phyloP scores from a whole-genome alignment of 148 eudicot genomes.

The Camellia lanceoleosa region DNA sequence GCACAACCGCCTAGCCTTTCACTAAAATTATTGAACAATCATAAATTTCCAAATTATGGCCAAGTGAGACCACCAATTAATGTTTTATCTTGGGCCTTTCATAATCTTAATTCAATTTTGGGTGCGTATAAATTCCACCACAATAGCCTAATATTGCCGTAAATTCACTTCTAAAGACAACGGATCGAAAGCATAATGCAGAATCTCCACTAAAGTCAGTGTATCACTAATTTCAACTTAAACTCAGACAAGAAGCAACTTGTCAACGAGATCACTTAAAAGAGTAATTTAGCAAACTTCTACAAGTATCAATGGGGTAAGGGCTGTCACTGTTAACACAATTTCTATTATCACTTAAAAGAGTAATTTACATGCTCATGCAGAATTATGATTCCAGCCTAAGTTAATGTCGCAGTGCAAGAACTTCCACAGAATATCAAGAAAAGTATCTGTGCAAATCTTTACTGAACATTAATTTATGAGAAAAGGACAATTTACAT shows the following conservation, averaged over 20 bases:
- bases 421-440: not conserved
- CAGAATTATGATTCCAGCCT: not conserved
- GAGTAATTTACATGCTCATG: not conserved
- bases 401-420: not conserved
- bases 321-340: not conserved
- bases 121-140: no score
- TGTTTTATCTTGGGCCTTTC: no score
- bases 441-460: not conserved
- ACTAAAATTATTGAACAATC: no score
- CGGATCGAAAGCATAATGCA: no score
- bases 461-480: not conserved
- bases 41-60: no score
- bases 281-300: not conserved
- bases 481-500: constrained; percentile 36
- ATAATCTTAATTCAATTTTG: no score
- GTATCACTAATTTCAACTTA: not conserved
- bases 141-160: no score
- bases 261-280: not conserved
- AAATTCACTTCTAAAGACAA: not conserved
- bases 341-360: not conserved
- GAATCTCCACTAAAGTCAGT: not conserved
- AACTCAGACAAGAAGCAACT: not conserved
- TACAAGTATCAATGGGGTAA: not conserved
- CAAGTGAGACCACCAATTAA: no score
- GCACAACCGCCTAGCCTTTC: not conserved